Base-by-base conservation (phyloP, 2,329 filamentous ascomycete species). In the Cordyceps fumosorosea region DNA sequence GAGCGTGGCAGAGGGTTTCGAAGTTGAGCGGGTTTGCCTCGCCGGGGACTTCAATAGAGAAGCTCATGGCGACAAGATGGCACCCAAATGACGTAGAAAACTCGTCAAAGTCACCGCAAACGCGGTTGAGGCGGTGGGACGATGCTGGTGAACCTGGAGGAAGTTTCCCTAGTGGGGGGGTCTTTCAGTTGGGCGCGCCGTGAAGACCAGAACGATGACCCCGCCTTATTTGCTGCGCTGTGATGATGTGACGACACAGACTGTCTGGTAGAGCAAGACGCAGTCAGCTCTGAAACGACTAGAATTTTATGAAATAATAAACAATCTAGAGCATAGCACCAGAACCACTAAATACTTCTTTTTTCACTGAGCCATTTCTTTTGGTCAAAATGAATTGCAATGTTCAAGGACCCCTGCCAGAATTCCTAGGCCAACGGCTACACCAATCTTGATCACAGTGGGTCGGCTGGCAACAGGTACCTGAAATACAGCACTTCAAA, bases 31-130 rank as follows among this genome's bases (percentile, higher is more conserved):
- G 89, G 67, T 82, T 91, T 51, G 91, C 89, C 77, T 95, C 91
- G 66, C 89, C 92, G 7, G 90, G 84, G 64, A 91, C 86, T 77
- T 96, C 91, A 71, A 96, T 86, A 64, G 83, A 76, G 73, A 88
- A 88, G 72, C 80, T 84, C 88, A 91, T 91, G 70, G 64, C 72
- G 62, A 42, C 63, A 54, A 47, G 42, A 29, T 50, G 48, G 42
- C 58, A 55, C 58, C 51, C 37, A 10, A 24, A 34, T 20, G 40
- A 40, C 37, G 22, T 40, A 29, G 26, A 60, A 55, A 26, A 32
- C 51, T 60, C 50, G 58, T 55, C 42, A 37, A 55, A 20, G 20
- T 29, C 42, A 26, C 57, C 26, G 32, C 48, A 22, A 34, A 44
- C 11, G 32, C 45, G 32, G 56, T 53, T 47, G 40, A 26, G 24